A percentile compares a stretch with the other conserved stretches of the same genome.
These are phyloP conservation scores for Tricholoma sp. DNA, from an alignment of 768 basidiomycete species.

Conservation along the genomic window DNA sequence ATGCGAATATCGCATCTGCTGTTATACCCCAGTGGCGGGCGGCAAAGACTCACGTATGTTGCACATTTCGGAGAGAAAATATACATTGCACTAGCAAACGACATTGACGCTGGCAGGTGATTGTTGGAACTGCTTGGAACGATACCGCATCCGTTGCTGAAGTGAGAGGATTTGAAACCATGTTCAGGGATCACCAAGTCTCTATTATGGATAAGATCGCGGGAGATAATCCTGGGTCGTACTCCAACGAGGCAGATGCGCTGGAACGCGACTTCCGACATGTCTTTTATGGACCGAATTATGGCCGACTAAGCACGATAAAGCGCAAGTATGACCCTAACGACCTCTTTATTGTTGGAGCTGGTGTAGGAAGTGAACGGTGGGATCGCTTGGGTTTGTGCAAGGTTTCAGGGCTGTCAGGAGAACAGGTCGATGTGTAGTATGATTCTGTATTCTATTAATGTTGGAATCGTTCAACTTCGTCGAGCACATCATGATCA, in stretches of 20 bases:
- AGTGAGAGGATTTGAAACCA: slow-evolving; percentile 13
- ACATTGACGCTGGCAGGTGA: slow-evolving; percentile 4
- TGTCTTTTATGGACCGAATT: slow-evolving; percentile 32
- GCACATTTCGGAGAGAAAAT: neutral
- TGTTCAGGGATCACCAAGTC: slow-evolving; percentile 18
- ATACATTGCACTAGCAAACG: neutral
- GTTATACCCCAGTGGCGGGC: slow-evolving; percentile 31
- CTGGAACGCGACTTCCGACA: slow-evolving; percentile 24
- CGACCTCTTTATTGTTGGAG: slow-evolving; percentile 27
- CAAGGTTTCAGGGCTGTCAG: neutral
- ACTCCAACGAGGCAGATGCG: slow-evolving; percentile 30
- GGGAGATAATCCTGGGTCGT: slow-evolving; percentile 23
- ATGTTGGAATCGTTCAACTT: no score
- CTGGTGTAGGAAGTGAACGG: neutral
- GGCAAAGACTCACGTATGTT: slow-evolving; percentile 31
- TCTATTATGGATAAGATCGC: slow-evolving; percentile 23
- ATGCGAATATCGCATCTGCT: slow-evolving; percentile 26
- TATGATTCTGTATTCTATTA: no score
- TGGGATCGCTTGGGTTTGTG: neutral
- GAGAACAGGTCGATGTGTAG: no score
- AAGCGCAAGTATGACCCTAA: slow-evolving; percentile 27
- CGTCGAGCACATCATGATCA: no score
- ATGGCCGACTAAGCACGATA: slow-evolving; percentile 22
- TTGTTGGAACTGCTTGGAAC: slow-evolving; percentile 11
- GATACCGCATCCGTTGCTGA: slow-evolving; percentile 12